Evolutionary conservation across 129 eudicot genomes (phyloP).

Genomic region (Flaveria sonorensis): DNA sequence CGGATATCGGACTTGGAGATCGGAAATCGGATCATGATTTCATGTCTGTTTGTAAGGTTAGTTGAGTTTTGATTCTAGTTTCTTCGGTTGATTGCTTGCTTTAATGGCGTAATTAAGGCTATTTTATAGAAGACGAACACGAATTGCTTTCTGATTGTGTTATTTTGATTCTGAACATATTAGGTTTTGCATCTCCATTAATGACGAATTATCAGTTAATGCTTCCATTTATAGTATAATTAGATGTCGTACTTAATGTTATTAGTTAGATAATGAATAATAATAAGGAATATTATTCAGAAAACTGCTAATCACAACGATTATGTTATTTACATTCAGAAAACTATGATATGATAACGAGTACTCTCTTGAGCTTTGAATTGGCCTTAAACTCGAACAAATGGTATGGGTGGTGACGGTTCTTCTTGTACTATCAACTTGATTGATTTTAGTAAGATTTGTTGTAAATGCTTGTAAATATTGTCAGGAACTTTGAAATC

Average conservation of each 20-base stretch:
- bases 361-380: neutral
- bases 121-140: neutral
- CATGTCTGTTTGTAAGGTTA: conserved; percentile 95
- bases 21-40: conserved; percentile 93
- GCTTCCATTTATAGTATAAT: conserved; percentile 5
- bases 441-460: neutral
- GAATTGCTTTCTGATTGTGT: neutral
- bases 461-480: neutral
- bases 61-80: conserved; percentile 19
- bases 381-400: neutral
- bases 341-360: neutral
- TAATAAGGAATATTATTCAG: neutral
- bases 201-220: neutral
- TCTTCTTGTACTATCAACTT: neutral
- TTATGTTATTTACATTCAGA: neutral
- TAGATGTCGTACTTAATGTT: neutral
- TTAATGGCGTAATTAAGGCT: neutral
- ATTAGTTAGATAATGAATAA: neutral
- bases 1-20: conserved; percentile 95
- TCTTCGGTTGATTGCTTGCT: neutral
- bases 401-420: neutral
- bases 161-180: conserved; percentile 4
- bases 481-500: neutral
- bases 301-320: neutral
- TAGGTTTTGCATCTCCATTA: neutral